phyloP scores from a whole-genome alignment of 2,329 filamentous ascomycete species.

The Aureobasidium lini region DNA sequence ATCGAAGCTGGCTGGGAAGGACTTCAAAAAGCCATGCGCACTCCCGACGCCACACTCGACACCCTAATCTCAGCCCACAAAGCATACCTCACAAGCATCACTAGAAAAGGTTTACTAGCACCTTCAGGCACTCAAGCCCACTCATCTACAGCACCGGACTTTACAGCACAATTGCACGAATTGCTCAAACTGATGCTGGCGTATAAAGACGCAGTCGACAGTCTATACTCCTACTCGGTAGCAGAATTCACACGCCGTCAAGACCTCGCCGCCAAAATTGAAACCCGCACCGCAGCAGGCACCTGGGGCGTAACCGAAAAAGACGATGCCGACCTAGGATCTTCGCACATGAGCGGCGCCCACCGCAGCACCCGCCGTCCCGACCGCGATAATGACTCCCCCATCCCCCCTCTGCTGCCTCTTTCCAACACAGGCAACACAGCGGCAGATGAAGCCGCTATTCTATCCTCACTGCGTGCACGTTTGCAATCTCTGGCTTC shows the following conservation, averaged over 20 bases:
- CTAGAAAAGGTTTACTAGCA: slow-evolving; percentile 79
- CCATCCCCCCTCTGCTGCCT: slow-evolving; percentile 35
- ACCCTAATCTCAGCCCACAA: slow-evolving; percentile 90
- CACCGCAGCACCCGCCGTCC: slow-evolving; percentile 7
- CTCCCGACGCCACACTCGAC: slow-evolving; percentile 80
- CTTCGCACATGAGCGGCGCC: slow-evolving; percentile 10
- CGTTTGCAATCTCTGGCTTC: slow-evolving; percentile 64
- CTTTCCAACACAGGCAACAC: slow-evolving; percentile 26
- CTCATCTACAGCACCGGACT: slow-evolving; percentile 39
- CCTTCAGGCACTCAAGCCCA: slow-evolving; percentile 27
- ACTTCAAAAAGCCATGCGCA: slow-evolving; percentile 68
- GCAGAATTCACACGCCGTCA: slow-evolving; percentile 91
- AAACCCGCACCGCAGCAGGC: slow-evolving; percentile 57
- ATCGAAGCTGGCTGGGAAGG: slow-evolving; percentile 95
- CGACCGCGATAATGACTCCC: slow-evolving; percentile 31
- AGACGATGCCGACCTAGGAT: slow-evolving; percentile 33
- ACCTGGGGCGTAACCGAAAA: slow-evolving; percentile 56
- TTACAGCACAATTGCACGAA: slow-evolving; percentile 85
- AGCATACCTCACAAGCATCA: slow-evolving; percentile 86
- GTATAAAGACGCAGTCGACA: slow-evolving; percentile 89
- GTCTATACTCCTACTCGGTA: slow-evolving; percentile 88
- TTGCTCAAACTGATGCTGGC: slow-evolving; percentile 88
- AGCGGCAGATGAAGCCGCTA: slow-evolving; percentile 46
- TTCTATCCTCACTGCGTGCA: slow-evolving; percentile 68
- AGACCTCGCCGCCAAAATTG: slow-evolving; percentile 67